A percentile compares a stretch with the other conserved stretches of the same genome.
Conservation (phyloP, 768 basidiomycete species). For the Filobasidium wieringae region DNA sequence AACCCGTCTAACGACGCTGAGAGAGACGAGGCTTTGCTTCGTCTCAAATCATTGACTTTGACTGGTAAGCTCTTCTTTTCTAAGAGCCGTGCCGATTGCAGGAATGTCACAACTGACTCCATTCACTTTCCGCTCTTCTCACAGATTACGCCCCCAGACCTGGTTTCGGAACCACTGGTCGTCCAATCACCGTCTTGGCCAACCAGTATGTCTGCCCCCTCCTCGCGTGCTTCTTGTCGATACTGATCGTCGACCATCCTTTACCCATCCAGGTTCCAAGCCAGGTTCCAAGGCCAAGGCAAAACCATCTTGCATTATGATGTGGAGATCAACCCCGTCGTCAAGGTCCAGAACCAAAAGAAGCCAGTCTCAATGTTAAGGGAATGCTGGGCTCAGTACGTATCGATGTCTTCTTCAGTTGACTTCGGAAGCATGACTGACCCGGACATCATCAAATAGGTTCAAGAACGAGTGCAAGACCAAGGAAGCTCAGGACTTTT, state of each 20-base stretch:
- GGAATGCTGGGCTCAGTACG: background rate
- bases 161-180: conserved; percentile 2
- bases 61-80: background rate
- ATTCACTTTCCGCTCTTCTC: background rate
- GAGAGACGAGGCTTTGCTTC: background rate
- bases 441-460: background rate
- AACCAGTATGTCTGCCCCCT: conserved; percentile 1
- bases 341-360: conserved; percentile 23
- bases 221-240: background rate
- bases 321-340: conserved; percentile 34
- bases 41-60: background rate
- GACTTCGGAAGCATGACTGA: background rate
- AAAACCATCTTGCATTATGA: conserved; percentile 28
- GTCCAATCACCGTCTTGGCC: conserved; percentile 1
- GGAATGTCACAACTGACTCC: background rate
- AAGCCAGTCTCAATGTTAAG: background rate
- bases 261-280: background rate
- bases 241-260: background rate
- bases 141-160: conserved; percentile 9
- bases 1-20: conserved; percentile 1
- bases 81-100: too few species aligned
- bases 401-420: background rate
- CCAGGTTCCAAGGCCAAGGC: conserved; percentile 5
- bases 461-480: background rate
- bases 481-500: conserved; percentile 18